These are phyloP conservation scores for Serendipita sp. DNA, from an alignment of 768 basidiomycete genomes.

Conservation along the genomic window DNA sequence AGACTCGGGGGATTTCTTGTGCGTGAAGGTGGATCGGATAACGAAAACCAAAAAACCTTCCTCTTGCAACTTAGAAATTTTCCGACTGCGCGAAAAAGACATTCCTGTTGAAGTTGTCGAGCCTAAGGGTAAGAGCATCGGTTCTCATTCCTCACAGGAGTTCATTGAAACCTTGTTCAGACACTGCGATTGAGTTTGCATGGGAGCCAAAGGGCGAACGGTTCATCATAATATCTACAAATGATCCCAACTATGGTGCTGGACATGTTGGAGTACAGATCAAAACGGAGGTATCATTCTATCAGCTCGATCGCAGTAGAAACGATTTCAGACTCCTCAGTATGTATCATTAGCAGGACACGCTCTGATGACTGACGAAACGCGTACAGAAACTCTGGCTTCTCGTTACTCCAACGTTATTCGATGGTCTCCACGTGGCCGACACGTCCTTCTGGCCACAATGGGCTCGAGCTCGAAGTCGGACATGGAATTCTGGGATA, in stretches of 20 bases:
- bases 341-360: slow-evolving; percentile 21
- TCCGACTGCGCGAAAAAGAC: slow-evolving; percentile 93
- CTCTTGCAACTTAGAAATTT: slow-evolving; percentile 96
- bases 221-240: slow-evolving; percentile 89
- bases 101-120: slow-evolving; percentile 96
- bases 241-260: slow-evolving; percentile 84
- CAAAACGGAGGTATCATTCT: slow-evolving; percentile 94
- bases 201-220: slow-evolving; percentile 99
- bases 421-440: slow-evolving; percentile 91
- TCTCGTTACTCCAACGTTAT: slow-evolving; percentile 83
- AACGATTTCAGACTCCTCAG: slow-evolving; percentile 88
- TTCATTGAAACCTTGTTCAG: slow-evolving; percentile 26
- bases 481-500: slow-evolving; percentile 97
- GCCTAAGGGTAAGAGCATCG: slow-evolving; percentile 55
- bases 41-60: slow-evolving; percentile 98
- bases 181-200: slow-evolving; percentile 88
- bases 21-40: slow-evolving; percentile 97
- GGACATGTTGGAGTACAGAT: slow-evolving; percentile 82
- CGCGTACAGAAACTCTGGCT: slow-evolving; percentile 47
- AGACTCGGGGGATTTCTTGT: slow-evolving; percentile 94
- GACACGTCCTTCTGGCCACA: slow-evolving; percentile 90
- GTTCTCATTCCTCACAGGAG: neutral
- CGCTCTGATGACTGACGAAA: neutral
- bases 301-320: slow-evolving; percentile 81
- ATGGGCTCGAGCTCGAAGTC: slow-evolving; percentile 92